phyloP scores from a whole-genome alignment of 2,329 filamentous ascomycete species.

The Fusarium luffae region DNA sequence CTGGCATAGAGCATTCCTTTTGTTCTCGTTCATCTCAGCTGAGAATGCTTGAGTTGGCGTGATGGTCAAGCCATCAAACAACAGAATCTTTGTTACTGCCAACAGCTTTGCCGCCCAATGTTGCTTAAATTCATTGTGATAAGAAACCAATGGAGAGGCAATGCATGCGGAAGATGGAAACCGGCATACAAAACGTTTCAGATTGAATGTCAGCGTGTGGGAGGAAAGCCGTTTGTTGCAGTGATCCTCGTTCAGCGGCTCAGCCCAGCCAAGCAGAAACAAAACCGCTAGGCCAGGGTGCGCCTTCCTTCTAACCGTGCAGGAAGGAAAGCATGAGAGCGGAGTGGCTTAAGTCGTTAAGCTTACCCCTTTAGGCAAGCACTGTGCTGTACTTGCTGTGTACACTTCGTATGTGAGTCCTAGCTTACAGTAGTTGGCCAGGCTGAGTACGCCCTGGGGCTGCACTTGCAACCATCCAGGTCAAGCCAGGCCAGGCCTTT shows the following conservation, averaged over 20 bases:
- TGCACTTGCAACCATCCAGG: constrained; percentile 32
- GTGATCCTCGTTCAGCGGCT: constrained; percentile 1
- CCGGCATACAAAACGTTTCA: constrained; percentile 18
- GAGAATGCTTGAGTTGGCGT: constrained; percentile 18
- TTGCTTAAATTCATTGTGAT: neutral
- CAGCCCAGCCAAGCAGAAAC: constrained; percentile 24
- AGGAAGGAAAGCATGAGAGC: constrained; percentile 1
- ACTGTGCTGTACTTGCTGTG: constrained; percentile 22
- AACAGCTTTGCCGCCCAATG: neutral
- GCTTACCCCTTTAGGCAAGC: constrained; percentile 13
- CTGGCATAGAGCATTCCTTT: constrained; percentile 9
- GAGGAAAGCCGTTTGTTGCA: constrained; percentile 3
- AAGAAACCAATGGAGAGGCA: neutral
- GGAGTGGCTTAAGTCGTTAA: constrained; percentile 2
- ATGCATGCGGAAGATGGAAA: neutral
- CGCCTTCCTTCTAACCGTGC: neutral
- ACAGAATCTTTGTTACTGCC: neutral
- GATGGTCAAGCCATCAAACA: neutral
- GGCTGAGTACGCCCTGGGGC: constrained; percentile 31
- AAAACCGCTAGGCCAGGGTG: constrained; percentile 6
- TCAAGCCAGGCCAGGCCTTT: constrained; percentile 32
- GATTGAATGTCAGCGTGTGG: constrained; percentile 3
- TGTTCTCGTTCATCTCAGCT: constrained; percentile 18
- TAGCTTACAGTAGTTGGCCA: constrained; percentile 13
- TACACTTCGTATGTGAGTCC: constrained; percentile 25